Evolutionary conservation across 169 alveolate species (phyloP), one percentile per base, ranked within the genome.

Genomic region (Besnoitia besnoiti): DNA sequence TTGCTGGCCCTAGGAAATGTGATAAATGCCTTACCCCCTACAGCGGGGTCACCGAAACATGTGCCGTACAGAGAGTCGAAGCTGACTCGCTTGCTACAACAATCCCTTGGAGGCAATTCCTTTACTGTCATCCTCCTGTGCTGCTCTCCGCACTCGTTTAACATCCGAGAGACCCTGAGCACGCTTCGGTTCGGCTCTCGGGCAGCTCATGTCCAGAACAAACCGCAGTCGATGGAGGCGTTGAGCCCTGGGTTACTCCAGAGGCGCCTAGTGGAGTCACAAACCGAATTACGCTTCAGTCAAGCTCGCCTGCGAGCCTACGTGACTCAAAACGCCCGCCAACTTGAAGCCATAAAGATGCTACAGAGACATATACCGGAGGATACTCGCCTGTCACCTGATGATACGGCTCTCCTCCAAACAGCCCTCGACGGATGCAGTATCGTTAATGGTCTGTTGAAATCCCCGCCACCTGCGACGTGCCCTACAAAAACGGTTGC

Each of bases 11-110:
- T 98, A 35, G 99, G 99, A 40, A 96, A 98, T 90, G 99, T 98
- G 0, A 97, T 98, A 19, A 95, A 97, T 95, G 98, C 99, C 21
- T 95, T 98, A 3, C 96, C 97, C 42, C 77, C 85, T 39, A 44
- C 76, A 35, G 77, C 40, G 73, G 79, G 89, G 59, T 0, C 55
- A 3, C 46, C 76, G 80, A 82, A 92, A 61, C 98, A 99, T 89
- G 96, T 99, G 24, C 99, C 99, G 0, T 99, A 99, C 93, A 95
- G 99, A 93, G 99, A 99, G 91, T 97, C 99, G 46, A 98, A 99
- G 95, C 95, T 99, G 84, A 99, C 99, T 7, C 96, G 99, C 92
- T 85, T 98, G 30, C 95, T 99, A 61, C 97, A 97, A 91, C 98
- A 98, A 93, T 97, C 99, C 0, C 95, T 99, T 59, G 99, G 99